Evolutionary conservation across 176 grass and related monocot genomes (phyloP).

Genomic region (Elaeis guineensis): DNA sequence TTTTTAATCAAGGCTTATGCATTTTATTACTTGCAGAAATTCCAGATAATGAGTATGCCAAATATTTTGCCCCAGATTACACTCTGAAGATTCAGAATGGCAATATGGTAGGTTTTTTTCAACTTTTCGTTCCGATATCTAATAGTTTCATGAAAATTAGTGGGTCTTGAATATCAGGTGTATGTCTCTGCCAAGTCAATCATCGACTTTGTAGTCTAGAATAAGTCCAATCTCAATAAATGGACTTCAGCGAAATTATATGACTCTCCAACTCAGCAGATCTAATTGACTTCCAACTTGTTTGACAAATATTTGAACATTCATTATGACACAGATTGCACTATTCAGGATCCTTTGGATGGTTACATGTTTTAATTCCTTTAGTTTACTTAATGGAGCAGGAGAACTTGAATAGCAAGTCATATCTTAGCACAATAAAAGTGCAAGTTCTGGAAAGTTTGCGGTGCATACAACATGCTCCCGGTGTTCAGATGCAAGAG

Average conservation of each 20-base stretch:
- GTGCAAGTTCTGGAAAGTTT: conserved; percentile 92
- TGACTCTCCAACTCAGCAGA: too few relatives aligned
- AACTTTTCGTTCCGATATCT: neutral
- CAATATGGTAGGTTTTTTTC: conserved; percentile 61
- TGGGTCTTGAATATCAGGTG: too few relatives aligned
- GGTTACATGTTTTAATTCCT: conserved; percentile 5
- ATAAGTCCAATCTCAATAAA: too few relatives aligned
- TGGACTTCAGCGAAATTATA: too few relatives aligned
- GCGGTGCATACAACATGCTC: conserved; percentile 86
- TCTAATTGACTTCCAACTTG: too few relatives aligned
- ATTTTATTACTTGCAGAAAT: conserved; percentile 65
- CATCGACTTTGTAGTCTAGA: too few relatives aligned
- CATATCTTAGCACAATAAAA: conserved; percentile 88
- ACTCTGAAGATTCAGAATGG: conserved; percentile 68
- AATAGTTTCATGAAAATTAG: too few relatives aligned
- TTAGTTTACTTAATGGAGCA: conserved; percentile 30
- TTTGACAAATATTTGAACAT: too few relatives aligned
- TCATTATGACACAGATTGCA: too few relatives aligned
- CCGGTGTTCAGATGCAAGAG: conserved; percentile 99
- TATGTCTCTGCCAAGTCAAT: too few relatives aligned
- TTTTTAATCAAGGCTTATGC: conserved; percentile 5
- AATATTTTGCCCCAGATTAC: conserved; percentile 92
- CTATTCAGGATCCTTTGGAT: neutral
- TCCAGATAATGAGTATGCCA: conserved; percentile 81
- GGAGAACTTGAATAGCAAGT: conserved; percentile 94